Evolutionary conservation across 805 yeast species (phyloP), one percentile per base, ranked within the genome.

Genomic region (Teunomyces kruisii): DNA sequence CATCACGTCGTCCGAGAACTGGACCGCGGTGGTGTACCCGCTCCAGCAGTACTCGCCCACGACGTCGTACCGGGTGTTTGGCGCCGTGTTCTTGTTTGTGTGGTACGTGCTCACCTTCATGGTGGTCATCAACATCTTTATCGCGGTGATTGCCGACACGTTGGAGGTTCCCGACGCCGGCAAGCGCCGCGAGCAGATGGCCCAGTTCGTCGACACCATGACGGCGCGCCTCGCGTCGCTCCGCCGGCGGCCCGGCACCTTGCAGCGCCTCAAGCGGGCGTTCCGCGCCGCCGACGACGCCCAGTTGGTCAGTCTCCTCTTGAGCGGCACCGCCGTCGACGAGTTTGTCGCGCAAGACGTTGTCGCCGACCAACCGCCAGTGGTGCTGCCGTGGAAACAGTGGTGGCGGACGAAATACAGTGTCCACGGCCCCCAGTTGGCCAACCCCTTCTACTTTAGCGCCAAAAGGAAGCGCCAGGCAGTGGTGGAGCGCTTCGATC

Each of bases 61-160:
- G 31, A 64, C 62, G 6, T 77, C 77, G 33, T 75, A 76, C 30
- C 75, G 76, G 46, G 70, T 76, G 35, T 78, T 84, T 53, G 83
- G 86, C 6, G 80, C 88, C 0, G 68, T 84, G 7, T 64, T 82
- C 22, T 63, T 90, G 31, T 80, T 88, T 40, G 64, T 75, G 0
- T 91, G 97, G 97, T 88, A 90, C 53, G 74, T 86, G 28, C 67
- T 90, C 28, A 85, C 96, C 9, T 87, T 87, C 60, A 80, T 85
- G 61, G 78, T 92, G 31, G 69, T 91, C 10, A 65, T 90, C 67
- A 90, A 88, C 58, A 80, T 91, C 75, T 92, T 92, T 80, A 86
- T 92, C 75, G 97, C 96, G 47, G 84, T 92, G 33, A 90, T 92
- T 57, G 88, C 95, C 1, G 83, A 83, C 52, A 84, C 91, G 50